phyloP scores from a whole-genome alignment of 108 stramenopile species.

The Epipyxis sp. region DNA sequence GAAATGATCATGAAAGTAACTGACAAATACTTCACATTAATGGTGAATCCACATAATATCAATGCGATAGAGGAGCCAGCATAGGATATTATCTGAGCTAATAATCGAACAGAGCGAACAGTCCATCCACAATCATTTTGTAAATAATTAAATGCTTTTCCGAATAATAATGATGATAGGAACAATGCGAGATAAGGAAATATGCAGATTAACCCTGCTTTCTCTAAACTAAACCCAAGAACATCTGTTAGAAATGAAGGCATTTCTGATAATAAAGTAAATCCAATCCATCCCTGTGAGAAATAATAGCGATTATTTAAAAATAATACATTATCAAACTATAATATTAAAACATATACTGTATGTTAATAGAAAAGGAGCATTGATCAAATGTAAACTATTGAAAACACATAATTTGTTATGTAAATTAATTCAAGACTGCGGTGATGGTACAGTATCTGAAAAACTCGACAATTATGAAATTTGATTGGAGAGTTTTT shows the following conservation, averaged over 20 bases:
- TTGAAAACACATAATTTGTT: too few species aligned
- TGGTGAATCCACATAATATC: background rate
- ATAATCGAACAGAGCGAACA: background rate
- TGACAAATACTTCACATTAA: background rate
- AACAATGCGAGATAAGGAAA: constrained; percentile 15
- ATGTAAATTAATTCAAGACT: too few species aligned
- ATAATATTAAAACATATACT: too few species aligned
- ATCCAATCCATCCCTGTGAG: constrained; percentile 14
- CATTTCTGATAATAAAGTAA: constrained; percentile 19
- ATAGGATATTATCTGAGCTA: background rate
- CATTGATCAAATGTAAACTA: too few species aligned
- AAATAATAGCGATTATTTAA: too few species aligned
- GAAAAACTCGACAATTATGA: too few species aligned
- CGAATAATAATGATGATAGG: background rate
- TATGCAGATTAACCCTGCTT: constrained; percentile 12
- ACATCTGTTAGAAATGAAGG: constrained; percentile 24
- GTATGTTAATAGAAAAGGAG: too few species aligned
- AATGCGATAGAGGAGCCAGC: background rate
- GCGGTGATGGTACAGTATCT: too few species aligned
- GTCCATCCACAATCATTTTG: background rate
- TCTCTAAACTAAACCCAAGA: constrained; percentile 13
- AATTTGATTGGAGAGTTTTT: too few species aligned
- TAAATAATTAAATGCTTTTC: constrained; percentile 6
- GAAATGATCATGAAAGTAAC: background rate
- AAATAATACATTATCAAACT: too few species aligned